Conservation (phyloP, 164 flowering plant species). For the Platanus orientalis region DNA sequence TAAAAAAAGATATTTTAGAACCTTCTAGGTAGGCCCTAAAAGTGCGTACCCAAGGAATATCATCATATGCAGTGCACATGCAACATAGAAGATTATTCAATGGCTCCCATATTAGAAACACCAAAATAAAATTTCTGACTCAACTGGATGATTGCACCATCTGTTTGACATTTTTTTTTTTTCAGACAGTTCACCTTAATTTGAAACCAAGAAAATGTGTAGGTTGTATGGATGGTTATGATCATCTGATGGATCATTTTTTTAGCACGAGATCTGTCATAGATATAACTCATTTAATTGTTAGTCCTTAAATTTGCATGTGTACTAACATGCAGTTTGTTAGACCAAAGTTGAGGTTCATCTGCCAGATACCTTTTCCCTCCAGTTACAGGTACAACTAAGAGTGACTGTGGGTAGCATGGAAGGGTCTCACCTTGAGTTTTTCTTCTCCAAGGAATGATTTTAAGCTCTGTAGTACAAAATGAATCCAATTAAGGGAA, state of each 20-base stretch:
- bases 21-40: neutral
- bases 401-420: neutral
- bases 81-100: neutral
- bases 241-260: neutral
- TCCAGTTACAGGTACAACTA: neutral
- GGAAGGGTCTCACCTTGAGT: conserved; percentile 61
- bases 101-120: neutral
- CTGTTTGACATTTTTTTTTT: neutral
- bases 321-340: neutral
- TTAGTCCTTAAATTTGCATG: neutral
- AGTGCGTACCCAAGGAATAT: neutral
- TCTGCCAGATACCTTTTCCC: neutral
- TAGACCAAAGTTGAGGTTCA: neutral
- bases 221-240: neutral
- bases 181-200: neutral
- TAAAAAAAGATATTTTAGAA: neutral
- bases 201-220: neutral
- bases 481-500: conserved; percentile 3
- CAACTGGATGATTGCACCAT: neutral
- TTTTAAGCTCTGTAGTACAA: conserved; percentile 72
- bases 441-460: conserved; percentile 81
- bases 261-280: neutral
- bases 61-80: neutral
- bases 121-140: neutral
- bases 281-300: neutral